Evolutionary conservation across 2,329 filamentous ascomycete species (phyloP).

Genomic region (Phaeosphaeriaceae sp.): DNA sequence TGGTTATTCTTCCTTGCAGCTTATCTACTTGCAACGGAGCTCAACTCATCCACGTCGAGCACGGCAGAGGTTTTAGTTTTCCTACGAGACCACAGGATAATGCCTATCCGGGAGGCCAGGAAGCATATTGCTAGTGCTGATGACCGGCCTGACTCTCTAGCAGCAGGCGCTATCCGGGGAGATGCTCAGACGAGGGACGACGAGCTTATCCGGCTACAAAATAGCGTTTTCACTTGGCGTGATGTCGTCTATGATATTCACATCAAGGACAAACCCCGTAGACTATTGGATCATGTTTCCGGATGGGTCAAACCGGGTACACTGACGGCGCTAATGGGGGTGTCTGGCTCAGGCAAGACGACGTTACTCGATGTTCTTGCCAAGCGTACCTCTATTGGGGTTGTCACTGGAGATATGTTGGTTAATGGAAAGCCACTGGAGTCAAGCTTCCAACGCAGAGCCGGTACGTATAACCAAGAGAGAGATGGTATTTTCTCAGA

Average conservation of each 20-base stretch:
- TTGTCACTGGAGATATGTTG: slow-evolving; percentile 80
- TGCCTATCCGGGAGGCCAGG: slow-evolving; percentile 62
- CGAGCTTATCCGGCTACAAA: slow-evolving; percentile 64
- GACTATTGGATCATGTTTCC: slow-evolving; percentile 59
- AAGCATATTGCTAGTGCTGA: slow-evolving; percentile 17
- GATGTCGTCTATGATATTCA: slow-evolving; percentile 65
- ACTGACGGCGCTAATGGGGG: slow-evolving; percentile 50
- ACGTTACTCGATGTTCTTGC: slow-evolving; percentile 54
- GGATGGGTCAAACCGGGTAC: slow-evolving; percentile 61
- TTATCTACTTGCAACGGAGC: slow-evolving; percentile 64
- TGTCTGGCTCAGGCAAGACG: slow-evolving; percentile 29
- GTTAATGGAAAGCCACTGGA: slow-evolving; percentile 67
- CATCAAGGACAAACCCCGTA: slow-evolving; percentile 44
- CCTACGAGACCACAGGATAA: too few relatives aligned
- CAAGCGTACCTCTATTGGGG: slow-evolving; percentile 80
- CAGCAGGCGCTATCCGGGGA: not conserved
- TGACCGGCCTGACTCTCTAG: not conserved
- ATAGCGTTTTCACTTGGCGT: slow-evolving; percentile 71
- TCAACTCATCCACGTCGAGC: slow-evolving; percentile 61
- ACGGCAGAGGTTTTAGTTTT: slow-evolving; percentile 57
- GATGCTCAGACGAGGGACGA: slow-evolving; percentile 24
- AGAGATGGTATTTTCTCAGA: too few relatives aligned
- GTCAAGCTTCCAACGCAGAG: slow-evolving; percentile 26
- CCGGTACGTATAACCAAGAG: too few relatives aligned
- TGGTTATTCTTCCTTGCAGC: slow-evolving; percentile 55